Conservation (phyloP, 1,284 basidiomycete species). For the Paramarasmius palmivorus region DNA sequence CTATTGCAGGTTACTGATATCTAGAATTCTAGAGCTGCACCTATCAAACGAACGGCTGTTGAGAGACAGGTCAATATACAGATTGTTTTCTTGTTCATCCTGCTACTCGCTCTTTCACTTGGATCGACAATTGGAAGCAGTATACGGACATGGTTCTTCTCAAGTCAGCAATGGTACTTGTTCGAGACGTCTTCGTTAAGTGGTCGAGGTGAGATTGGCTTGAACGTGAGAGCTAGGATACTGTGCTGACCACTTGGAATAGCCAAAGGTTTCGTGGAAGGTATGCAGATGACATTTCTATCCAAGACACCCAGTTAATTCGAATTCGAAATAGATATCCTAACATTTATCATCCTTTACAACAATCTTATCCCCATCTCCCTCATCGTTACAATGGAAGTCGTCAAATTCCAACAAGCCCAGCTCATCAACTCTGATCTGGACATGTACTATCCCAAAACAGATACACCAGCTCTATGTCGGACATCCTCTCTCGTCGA, state of each 20-base stretch:
- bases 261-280: constrained; percentile 84
- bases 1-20: background rate
- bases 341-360: constrained; percentile 98
- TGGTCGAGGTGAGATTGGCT: constrained; percentile 69
- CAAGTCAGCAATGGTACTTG: constrained; percentile 84
- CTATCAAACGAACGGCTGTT: constrained; percentile 95
- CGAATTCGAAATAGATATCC: constrained; percentile 64
- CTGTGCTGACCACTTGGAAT: constrained; percentile 8
- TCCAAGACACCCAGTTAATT: background rate
- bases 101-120: constrained; percentile 86
- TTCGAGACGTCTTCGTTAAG: constrained; percentile 54
- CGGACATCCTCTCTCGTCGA: constrained; percentile 97
- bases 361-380: constrained; percentile 99
- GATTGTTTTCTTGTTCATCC: constrained; percentile 93
- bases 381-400: constrained; percentile 99
- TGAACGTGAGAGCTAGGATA: too few relatives aligned
- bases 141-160: constrained; percentile 88
- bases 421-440: constrained; percentile 96
- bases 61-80: constrained; percentile 96
- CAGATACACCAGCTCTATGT: constrained; percentile 96
- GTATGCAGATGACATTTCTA: constrained; percentile 40
- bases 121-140: constrained; percentile 92
- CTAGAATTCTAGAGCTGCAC: constrained; percentile 67
- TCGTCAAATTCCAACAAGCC: constrained; percentile 98
- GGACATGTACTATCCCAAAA: constrained; percentile 93